phyloP scores from a whole-genome alignment of 495 filamentous ascomycete genomes.

The Tetracladium setigerum region DNA sequence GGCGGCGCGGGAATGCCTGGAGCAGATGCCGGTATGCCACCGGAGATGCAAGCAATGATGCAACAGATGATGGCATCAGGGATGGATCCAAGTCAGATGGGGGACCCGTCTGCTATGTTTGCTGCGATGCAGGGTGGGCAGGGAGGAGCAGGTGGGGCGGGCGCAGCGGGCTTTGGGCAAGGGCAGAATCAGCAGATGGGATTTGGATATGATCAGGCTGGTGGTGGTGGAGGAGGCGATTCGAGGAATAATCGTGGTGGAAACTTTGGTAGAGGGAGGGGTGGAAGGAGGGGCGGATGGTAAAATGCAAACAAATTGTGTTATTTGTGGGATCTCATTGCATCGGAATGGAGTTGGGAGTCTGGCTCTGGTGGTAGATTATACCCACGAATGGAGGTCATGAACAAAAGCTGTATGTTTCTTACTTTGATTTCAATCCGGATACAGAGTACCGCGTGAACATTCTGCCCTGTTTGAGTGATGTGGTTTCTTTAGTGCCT shows the following conservation, averaged over 20 bases:
- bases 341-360: too few relatives aligned
- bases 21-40: constrained; percentile 64
- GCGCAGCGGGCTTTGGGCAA: constrained; percentile 34
- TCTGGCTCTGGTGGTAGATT: too few relatives aligned
- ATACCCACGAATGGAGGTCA: too few relatives aligned
- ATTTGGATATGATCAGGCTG: constrained; percentile 45
- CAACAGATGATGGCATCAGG: constrained; percentile 73
- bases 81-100: constrained; percentile 76
- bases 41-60: constrained; percentile 79
- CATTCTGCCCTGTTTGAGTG: too few relatives aligned
- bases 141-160: constrained; percentile 27
- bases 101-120: constrained; percentile 52
- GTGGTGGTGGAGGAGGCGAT: constrained; percentile 35
- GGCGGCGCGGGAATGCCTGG: constrained; percentile 44
- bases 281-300: constrained; percentile 22
- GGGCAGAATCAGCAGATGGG: constrained; percentile 37
- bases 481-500: too few relatives aligned
- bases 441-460: too few relatives aligned
- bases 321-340: too few relatives aligned
- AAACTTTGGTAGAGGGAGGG: constrained; percentile 37
- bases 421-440: too few relatives aligned
- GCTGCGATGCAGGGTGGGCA: constrained; percentile 36
- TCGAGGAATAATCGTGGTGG: constrained; percentile 28
- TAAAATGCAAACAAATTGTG: too few relatives aligned
- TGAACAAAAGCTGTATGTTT: too few relatives aligned